A percentile compares a stretch with the other conserved stretches of the same genome.
These are phyloP conservation scores for Xerocomus minutiporus DNA, from an alignment of 1,284 basidiomycete species.

Conservation along the genomic window DNA sequence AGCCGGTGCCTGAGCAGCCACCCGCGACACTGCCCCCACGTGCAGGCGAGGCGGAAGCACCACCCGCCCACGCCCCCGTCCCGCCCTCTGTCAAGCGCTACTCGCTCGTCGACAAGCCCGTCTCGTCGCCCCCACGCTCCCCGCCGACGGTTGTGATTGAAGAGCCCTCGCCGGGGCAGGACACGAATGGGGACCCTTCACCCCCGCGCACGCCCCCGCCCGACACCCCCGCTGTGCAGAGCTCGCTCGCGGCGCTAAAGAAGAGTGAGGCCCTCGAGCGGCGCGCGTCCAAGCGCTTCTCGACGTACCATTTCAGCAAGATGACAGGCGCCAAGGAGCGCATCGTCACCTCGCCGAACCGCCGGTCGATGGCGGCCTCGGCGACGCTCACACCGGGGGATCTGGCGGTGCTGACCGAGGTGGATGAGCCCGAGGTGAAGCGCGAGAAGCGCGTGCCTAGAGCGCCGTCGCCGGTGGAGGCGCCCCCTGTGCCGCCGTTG, in stretches of 20 bases:
- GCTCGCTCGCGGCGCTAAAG: constrained; percentile 85
- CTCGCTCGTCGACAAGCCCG: constrained; percentile 67
- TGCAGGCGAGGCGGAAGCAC: background rate
- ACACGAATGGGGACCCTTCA: constrained; percentile 29
- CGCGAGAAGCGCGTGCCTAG: constrained; percentile 25
- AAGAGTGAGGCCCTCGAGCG: constrained; percentile 84
- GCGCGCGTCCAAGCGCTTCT: constrained; percentile 94
- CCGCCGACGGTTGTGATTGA: constrained; percentile 52
- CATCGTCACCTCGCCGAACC: constrained; percentile 39
- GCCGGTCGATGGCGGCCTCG: constrained; percentile 61
- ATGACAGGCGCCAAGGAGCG: constrained; percentile 58
- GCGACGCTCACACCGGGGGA: constrained; percentile 62
- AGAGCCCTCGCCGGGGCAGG: constrained; percentile 41
- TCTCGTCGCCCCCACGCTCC: constrained; percentile 30
- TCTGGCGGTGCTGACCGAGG: constrained; percentile 65
- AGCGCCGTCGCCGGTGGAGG: constrained; percentile 31
- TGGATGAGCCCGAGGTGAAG: constrained; percentile 45
- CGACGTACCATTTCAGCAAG: constrained; percentile 92
- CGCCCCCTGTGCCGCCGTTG: constrained; percentile 49
- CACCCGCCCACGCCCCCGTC: constrained; percentile 25
- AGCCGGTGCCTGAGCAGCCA: background rate
- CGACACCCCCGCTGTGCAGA: constrained; percentile 65
- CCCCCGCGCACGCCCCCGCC: constrained; percentile 41
- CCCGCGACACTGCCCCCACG: background rate
- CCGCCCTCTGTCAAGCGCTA: constrained; percentile 68